These are phyloP conservation scores for Penicillium sp. DNA, from an alignment of 2,329 filamentous ascomycete genomes.

Conservation along the genomic window DNA sequence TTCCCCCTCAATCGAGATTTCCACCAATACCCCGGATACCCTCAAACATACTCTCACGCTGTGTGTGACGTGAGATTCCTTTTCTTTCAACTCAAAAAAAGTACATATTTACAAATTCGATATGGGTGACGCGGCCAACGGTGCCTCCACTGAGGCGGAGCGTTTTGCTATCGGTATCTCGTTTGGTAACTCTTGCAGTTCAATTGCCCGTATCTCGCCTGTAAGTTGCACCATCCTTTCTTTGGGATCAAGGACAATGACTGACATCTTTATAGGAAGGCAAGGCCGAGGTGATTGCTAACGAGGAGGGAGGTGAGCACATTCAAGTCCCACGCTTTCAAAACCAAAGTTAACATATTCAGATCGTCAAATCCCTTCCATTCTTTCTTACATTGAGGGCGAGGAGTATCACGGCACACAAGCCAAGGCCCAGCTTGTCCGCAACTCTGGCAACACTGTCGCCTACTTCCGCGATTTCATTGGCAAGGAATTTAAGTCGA, in stretches of 20 bases:
- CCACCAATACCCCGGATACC: slow-evolving; percentile 20
- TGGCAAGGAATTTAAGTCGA: slow-evolving; percentile 92
- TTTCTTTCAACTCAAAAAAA: slow-evolving; percentile 12
- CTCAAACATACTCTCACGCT: slow-evolving; percentile 15
- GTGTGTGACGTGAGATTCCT: slow-evolving; percentile 18
- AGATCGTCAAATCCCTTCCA: slow-evolving; percentile 96
- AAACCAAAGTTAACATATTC: slow-evolving; percentile 20
- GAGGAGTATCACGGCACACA: slow-evolving; percentile 97
- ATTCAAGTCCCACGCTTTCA: slow-evolving; percentile 8
- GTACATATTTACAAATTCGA: slow-evolving; percentile 20
- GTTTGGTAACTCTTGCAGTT: slow-evolving; percentile 98
- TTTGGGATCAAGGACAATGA: neutral
- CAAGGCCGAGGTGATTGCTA: slow-evolving; percentile 96
- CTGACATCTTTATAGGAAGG: slow-evolving; percentile 61
- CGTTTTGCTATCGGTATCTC: slow-evolving; percentile 85
- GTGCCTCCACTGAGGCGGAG: slow-evolving; percentile 49
- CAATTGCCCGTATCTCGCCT: slow-evolving; percentile 80
- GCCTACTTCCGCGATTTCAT: slow-evolving; percentile 95
- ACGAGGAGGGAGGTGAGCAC: slow-evolving; percentile 86
- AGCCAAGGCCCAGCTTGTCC: slow-evolving; percentile 88
- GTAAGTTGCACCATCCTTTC: slow-evolving; percentile 40
- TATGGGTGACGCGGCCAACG: slow-evolving; percentile 56
- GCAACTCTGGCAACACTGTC: slow-evolving; percentile 89
- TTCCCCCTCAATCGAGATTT: slow-evolving; percentile 24
- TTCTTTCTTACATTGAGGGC: slow-evolving; percentile 90